Conservation (phyloP, 495 filamentous ascomycete genomes). For the Penicillium atrosanguineum region DNA sequence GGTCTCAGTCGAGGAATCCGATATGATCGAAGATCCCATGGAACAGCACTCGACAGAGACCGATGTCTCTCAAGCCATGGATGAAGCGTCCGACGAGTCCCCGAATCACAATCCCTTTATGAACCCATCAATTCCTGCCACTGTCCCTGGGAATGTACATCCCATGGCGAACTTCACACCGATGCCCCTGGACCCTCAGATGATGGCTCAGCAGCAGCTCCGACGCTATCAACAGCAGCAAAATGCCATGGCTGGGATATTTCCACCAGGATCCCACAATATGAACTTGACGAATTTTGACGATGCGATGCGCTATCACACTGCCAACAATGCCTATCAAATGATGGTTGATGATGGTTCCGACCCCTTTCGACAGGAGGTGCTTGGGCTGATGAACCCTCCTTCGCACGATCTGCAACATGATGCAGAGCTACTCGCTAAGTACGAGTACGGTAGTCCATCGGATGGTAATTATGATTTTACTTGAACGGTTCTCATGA, state of each 20-base stretch:
- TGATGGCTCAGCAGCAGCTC: slow-evolving; percentile 43
- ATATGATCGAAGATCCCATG: slow-evolving; percentile 17
- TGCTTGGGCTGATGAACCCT: slow-evolving; percentile 41
- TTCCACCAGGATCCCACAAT: slow-evolving; percentile 27
- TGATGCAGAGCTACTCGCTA: slow-evolving; percentile 41
- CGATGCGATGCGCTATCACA: slow-evolving; percentile 41
- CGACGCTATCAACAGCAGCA: slow-evolving; percentile 34
- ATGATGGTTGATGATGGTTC: slow-evolving; percentile 47
- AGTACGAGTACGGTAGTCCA: slow-evolving; percentile 43
- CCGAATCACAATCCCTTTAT: slow-evolving; percentile 37
- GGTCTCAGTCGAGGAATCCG: slow-evolving; percentile 19
- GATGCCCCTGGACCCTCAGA: slow-evolving; percentile 46
- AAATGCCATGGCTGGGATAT: slow-evolving; percentile 35
- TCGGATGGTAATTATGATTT: slow-evolving; percentile 43
- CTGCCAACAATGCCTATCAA: slow-evolving; percentile 39
- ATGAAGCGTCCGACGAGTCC: slow-evolving; percentile 31
- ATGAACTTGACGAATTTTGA: slow-evolving; percentile 37
- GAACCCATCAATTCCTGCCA: slow-evolving; percentile 22
- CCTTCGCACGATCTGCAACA: slow-evolving; percentile 43
- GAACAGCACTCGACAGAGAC: slow-evolving; percentile 18
- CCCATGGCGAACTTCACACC: slow-evolving; percentile 38
- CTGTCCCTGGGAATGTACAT: slow-evolving; percentile 32
- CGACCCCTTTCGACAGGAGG: slow-evolving; percentile 39
- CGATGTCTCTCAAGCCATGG: slow-evolving; percentile 28
- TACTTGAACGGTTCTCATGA: slow-evolving; percentile 15